Base-by-base conservation (phyloP, 805 yeast species). In the Wickerhamomyces alni region DNA sequence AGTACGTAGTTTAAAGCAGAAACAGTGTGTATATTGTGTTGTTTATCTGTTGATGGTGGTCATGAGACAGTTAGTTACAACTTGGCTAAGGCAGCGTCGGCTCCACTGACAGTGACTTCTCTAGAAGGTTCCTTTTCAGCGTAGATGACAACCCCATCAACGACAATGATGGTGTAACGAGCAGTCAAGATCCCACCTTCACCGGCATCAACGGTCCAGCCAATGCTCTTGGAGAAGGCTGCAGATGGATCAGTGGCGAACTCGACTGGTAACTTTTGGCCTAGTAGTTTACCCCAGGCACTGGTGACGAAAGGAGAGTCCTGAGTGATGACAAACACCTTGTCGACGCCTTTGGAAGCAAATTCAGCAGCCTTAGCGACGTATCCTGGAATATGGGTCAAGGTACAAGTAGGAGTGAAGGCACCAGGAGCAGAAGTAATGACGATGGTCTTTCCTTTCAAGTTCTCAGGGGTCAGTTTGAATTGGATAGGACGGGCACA, bases 351-450 rank as follows among this genome's bases (percentile, higher is more conserved):
- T 62, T 79, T 80, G 40, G 66, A 61, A 52, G 69, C 61, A 55
- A 85, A 72, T 39, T 74, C 72, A 17, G 57, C 58, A 39, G 72
- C 58, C 46, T 75, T 65, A 42, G 64, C 55, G 42, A 82, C 59
- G 66, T 65, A 82, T 18, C 80, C 85, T 41, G 91, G 91, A 44
- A 83, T 72, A 62, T 83, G 93, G 51, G 74, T 69, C 37, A 72
- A 75, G 36, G 84, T 71, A 62, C 93, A 84, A 8, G 91, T 77
- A 41, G 91, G 94, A 21, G 95, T 84, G 70, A 84, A 86, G 10
- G 95, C 93, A 46, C 89, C 94, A 45, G 94, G 93, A 26, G 85
- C 88, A 43, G 83, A 72, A 25, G 87, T 86, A 51, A 85, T 66
- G 32, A 84, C 77, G 25, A 81, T 75, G 39, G 51, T 52, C 41